These are phyloP conservation scores for Borovskyia barvae DNA, from an alignment of 208 protist genomes.

Conservation along the genomic window DNA sequence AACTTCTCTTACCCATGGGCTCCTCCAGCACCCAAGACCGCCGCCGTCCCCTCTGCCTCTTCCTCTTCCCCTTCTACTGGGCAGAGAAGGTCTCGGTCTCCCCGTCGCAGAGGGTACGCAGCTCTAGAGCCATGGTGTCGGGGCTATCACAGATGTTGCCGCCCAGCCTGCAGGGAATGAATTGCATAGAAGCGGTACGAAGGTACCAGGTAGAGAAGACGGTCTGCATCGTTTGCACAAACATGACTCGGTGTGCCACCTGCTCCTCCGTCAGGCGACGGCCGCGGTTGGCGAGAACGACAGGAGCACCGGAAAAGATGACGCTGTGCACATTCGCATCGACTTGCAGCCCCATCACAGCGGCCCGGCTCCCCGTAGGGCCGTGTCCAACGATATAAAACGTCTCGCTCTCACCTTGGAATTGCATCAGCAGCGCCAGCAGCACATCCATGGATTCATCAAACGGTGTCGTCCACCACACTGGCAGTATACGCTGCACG, in stretches of 20 bases:
- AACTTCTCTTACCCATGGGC: too few relatives aligned
- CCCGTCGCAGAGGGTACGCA: slow-evolving; percentile 16
- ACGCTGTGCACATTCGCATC: slow-evolving; percentile 14
- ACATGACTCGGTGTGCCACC: slow-evolving; percentile 24
- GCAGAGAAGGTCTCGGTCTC: not conserved
- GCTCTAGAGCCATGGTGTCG: slow-evolving; percentile 26
- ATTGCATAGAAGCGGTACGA: slow-evolving; percentile 27
- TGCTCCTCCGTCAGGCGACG: not conserved
- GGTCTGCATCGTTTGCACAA: slow-evolving; percentile 26
- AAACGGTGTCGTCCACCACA: slow-evolving; percentile 36
- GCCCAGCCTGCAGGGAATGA: slow-evolving; percentile 34
- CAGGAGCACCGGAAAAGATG: slow-evolving; percentile 30
- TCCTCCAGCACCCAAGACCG: too few relatives aligned
- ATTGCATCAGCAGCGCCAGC: not conserved
- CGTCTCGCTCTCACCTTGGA: not conserved
- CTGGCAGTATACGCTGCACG: slow-evolving; percentile 32
- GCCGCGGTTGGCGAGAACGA: slow-evolving; percentile 10
- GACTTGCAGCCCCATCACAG: slow-evolving; percentile 20
- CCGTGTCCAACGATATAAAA: slow-evolving; percentile 35
- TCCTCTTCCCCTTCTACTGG: not conserved
- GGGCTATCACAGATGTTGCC: slow-evolving; percentile 32
- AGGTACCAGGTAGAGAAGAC: slow-evolving; percentile 37
- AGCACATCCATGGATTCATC: not conserved
- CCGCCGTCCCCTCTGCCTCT: not conserved
- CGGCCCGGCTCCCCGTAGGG: slow-evolving; percentile 17